Percentiles rank a stretch among this genome's conserved stretches.
phyloP scores from a whole-genome alignment of 805 yeast genomes.

The Candida anglica region DNA sequence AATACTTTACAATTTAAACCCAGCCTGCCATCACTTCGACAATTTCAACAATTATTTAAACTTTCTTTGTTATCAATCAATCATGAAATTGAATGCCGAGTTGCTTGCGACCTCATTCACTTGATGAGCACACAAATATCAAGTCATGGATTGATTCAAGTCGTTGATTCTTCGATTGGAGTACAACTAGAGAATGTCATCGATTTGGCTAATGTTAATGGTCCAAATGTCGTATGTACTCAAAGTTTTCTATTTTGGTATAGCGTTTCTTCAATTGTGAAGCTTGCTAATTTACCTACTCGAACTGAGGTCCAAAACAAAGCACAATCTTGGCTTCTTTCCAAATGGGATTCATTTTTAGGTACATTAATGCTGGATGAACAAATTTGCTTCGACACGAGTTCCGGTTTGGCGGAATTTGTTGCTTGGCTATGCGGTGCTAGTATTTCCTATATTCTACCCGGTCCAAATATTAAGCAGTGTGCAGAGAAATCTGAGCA shows the following conservation, averaged over 20 bases:
- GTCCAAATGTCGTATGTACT: constrained; percentile 48
- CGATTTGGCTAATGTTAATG: constrained; percentile 56
- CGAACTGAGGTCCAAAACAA: constrained; percentile 18
- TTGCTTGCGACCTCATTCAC: constrained; percentile 30
- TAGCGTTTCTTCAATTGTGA: constrained; percentile 32
- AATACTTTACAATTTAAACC: constrained; percentile 1
- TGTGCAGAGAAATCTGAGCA: no score
- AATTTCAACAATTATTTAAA: constrained; percentile 23
- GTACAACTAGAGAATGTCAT: constrained; percentile 47
- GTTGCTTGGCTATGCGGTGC: constrained; percentile 42
- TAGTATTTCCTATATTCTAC: no score
- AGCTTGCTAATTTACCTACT: constrained; percentile 24
- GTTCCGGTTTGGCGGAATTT: constrained; percentile 30
- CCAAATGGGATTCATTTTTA: constrained; percentile 39
- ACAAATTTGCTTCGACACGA: background rate
- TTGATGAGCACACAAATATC: constrained; percentile 10
- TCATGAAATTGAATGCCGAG: constrained; percentile 14
- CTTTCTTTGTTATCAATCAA: constrained; percentile 35
- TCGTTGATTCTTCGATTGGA: constrained; percentile 36
- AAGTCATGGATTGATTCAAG: constrained; percentile 7
- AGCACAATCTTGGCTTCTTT: constrained; percentile 48
- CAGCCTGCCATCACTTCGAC: background rate
- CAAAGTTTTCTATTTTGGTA: constrained; percentile 57
- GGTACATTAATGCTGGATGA: background rate
- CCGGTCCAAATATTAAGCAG: no score